phyloP scores from a whole-genome alignment of 805 yeast genomes.

The Candida michaelii region DNA sequence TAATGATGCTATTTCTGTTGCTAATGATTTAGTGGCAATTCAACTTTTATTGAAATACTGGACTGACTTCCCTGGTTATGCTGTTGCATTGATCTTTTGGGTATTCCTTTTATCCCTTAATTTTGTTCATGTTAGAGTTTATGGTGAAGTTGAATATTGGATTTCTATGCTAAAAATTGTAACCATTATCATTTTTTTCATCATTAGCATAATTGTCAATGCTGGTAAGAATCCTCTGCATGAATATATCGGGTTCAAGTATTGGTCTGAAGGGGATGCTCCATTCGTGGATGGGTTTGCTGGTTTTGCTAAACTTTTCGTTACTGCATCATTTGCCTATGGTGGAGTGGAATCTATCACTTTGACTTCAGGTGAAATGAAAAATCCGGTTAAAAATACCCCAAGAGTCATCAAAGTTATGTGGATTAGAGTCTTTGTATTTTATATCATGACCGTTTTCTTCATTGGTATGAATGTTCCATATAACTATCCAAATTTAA shows the following conservation, averaged over 20 bases:
- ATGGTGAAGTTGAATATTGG: slow-evolving; percentile 43
- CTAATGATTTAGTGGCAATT: slow-evolving; percentile 48
- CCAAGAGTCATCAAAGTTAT: slow-evolving; percentile 32
- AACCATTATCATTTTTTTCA: slow-evolving; percentile 57
- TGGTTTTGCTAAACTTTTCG: slow-evolving; percentile 52
- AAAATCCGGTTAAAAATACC: slow-evolving; percentile 29
- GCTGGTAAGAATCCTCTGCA: slow-evolving; percentile 54
- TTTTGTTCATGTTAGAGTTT: slow-evolving; percentile 37
- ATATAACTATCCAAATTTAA: slow-evolving; percentile 34
- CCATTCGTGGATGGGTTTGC: slow-evolving; percentile 52
- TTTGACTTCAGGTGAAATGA: slow-evolving; percentile 35
- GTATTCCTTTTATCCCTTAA: slow-evolving; percentile 44
- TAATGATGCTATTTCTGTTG: slow-evolving; percentile 49
- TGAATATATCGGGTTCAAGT: slow-evolving; percentile 43
- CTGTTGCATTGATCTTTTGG: slow-evolving; percentile 55
- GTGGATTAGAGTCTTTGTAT: slow-evolving; percentile 33
- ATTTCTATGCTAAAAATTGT: slow-evolving; percentile 43
- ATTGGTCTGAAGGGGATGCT: slow-evolving; percentile 50
- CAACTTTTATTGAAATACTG: slow-evolving; percentile 48
- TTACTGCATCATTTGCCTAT: slow-evolving; percentile 51
- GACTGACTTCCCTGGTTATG: slow-evolving; percentile 52
- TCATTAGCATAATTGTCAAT: slow-evolving; percentile 54
- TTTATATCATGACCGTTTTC: slow-evolving; percentile 37
- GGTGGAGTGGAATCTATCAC: slow-evolving; percentile 48
- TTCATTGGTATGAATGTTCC: slow-evolving; percentile 45